Conservation (phyloP, 1,139 yeast species). For the Sugiyamaella paludigena region DNA sequence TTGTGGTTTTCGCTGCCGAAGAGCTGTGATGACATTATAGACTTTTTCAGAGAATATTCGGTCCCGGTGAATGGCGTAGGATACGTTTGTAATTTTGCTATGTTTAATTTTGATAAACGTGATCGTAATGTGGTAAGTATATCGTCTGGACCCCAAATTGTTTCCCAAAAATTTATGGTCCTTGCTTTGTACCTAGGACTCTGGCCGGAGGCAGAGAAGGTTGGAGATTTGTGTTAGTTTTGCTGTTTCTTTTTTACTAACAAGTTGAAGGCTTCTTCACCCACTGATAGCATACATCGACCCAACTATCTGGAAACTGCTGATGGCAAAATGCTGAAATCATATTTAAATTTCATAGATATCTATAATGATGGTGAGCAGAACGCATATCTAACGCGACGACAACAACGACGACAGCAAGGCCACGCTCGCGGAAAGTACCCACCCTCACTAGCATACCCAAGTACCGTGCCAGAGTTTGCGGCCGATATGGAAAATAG, state of each 20-base stretch:
- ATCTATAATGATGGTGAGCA: conserved; percentile 55
- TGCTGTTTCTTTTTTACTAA: neutral
- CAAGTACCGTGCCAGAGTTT: conserved; percentile 2
- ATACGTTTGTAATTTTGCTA: conserved; percentile 89
- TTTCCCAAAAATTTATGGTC: no score
- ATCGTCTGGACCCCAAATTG: no score
- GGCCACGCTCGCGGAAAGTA: neutral
- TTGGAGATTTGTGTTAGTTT: conserved; percentile 4
- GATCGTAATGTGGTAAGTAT: conserved; percentile 12
- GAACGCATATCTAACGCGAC: conserved; percentile 2
- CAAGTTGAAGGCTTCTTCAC: conserved; percentile 11
- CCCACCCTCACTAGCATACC: neutral
- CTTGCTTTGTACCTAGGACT: no score
- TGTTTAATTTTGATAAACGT: conserved; percentile 65
- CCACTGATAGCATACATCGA: conserved; percentile 27
- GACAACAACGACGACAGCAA: conserved; percentile 4
- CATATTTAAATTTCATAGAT: conserved; percentile 82
- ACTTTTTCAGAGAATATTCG: conserved; percentile 84
- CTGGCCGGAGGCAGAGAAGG: no score
- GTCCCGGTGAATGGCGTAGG: conserved; percentile 94
- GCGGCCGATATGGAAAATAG: conserved; percentile 28
- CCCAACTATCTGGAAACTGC: conserved; percentile 45
- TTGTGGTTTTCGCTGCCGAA: conserved; percentile 79
- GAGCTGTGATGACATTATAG: conserved; percentile 71
- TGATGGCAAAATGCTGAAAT: conserved; percentile 89